Conservation (phyloP, 108 stramenopile genomes). For the Cylindrotheca closterium region DNA sequence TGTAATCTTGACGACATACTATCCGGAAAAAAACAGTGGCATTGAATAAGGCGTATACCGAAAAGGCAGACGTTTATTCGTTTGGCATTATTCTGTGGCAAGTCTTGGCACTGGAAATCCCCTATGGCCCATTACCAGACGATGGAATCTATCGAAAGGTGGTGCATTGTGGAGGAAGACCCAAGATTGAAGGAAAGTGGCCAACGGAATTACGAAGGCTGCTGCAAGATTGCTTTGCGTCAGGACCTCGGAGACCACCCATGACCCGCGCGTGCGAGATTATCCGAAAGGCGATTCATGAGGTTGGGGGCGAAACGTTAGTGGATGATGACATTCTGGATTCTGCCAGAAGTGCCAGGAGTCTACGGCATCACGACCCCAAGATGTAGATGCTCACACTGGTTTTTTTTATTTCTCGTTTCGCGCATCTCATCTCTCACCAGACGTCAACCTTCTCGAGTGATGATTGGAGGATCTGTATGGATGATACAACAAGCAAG, state of each 20-base stretch:
- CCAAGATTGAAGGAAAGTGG: constrained; percentile 66
- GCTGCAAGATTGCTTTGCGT: constrained; percentile 39
- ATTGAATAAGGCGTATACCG: constrained; percentile 67
- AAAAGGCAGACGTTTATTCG: constrained; percentile 80
- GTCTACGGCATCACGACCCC: constrained; percentile 7
- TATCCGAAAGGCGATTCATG: constrained; percentile 46
- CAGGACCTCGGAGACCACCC: constrained; percentile 42
- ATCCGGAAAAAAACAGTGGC: constrained; percentile 46
- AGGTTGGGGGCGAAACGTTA: constrained; percentile 35
- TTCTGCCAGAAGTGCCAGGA: constrained; percentile 25
- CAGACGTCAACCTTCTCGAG: background rate
- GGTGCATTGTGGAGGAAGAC: constrained; percentile 50
- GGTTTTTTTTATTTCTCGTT: background rate
- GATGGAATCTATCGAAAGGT: constrained; percentile 31
- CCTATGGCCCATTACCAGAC: constrained; percentile 38
- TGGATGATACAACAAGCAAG: no score
- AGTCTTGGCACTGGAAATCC: constrained; percentile 52
- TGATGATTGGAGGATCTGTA: background rate
- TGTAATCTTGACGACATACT: background rate
- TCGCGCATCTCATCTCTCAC: background rate
- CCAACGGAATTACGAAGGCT: constrained; percentile 24
- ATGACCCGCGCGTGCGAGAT: constrained; percentile 40
- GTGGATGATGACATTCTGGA: constrained; percentile 23
- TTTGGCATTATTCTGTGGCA: constrained; percentile 79
- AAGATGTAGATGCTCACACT: background rate